phyloP scores from a whole-genome alignment of 345 rosid species.

The Salix dunnii region DNA sequence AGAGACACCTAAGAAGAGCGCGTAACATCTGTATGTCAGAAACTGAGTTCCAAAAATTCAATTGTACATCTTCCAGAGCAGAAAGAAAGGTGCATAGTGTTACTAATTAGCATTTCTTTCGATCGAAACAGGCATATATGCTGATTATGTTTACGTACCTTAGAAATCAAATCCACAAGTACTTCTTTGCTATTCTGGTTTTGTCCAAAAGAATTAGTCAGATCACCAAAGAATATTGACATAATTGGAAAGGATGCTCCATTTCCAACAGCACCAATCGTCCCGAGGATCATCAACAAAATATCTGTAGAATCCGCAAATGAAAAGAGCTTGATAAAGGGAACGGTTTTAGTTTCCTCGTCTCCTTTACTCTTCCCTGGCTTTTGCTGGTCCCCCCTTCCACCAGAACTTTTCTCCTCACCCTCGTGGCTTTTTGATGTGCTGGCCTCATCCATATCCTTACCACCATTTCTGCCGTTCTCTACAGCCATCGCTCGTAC shows the following conservation, averaged over 20 bases:
- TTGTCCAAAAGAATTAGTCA: conserved; percentile 55
- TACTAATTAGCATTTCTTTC: not conserved
- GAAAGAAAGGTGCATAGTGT: not conserved
- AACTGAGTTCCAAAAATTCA: not conserved
- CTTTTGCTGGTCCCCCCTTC: conserved; percentile 19
- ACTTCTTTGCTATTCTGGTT: conserved; percentile 45
- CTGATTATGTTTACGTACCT: conserved; percentile 41
- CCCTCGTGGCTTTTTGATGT: conserved; percentile 42
- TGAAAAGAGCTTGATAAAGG: conserved; percentile 67
- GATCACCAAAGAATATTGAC: conserved; percentile 74
- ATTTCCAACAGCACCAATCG: conserved; percentile 65
- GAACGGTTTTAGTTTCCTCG: conserved; percentile 53
- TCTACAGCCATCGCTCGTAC: conserved; percentile 31
- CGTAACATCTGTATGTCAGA: conserved; percentile 1
- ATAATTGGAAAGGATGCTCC: conserved; percentile 69
- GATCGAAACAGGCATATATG: not conserved
- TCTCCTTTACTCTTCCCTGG: conserved; percentile 37
- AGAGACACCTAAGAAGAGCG: conserved; percentile 55
- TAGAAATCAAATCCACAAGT: conserved; percentile 42
- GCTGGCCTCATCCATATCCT: conserved; percentile 31
- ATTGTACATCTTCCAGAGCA: not conserved
- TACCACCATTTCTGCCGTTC: conserved; percentile 16
- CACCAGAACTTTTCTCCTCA: conserved; percentile 14
- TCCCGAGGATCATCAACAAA: conserved; percentile 61
- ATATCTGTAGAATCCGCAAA: conserved; percentile 68